Base-by-base conservation (phyloP, 2,329 filamentous ascomycete species). In the Pseudocercospora musae region DNA sequence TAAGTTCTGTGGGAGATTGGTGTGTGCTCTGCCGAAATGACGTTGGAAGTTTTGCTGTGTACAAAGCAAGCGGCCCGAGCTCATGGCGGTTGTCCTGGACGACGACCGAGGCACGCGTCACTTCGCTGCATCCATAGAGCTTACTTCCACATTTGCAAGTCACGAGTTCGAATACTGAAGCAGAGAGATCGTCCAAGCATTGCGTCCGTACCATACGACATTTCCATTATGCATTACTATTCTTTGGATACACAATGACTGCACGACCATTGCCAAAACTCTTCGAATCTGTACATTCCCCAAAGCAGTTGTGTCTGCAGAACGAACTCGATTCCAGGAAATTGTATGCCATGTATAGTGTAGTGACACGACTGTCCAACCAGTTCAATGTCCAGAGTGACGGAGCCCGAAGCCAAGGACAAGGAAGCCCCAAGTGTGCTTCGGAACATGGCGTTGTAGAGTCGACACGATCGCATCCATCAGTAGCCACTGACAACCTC, bases 231-330 rank as follows among this genome's bases (percentile, higher is more conserved):
- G 48, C 48, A 52, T 52, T 52, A 52, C 48, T 52, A 31, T n/a
- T 52, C 25, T 29, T 48, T 48, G 20, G 15, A 52, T 52, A 52
- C 48, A 52, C 48, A 52, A 52, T 52, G 48, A 52, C 48, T 52
- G 21, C 48, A 52, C 48, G 13, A 23, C 48, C 48, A 52, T 29
- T 52, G 21, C 48, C 48, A 52, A 52, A 52, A 25, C 4, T n/a
- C 48, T 40, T 40, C 37, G n/a, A 31, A 52, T 25, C 48, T 23
- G 18, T 48, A 13, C 44, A 48, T 48, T 7, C 48, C 25, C 10
- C 21, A 31, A 25, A 25, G 15, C 48, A 52, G 15, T 23, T 29
- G n/a, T n/a, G 21, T 23, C 48, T 29, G 25, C 48, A 52, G 10
- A 29, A 29, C 25, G 23, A 29, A n/a, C 37, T 40, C 37, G 37